Conservation (phyloP, 1,284 basidiomycete genomes). For the Moesziomyces globuligerus region DNA sequence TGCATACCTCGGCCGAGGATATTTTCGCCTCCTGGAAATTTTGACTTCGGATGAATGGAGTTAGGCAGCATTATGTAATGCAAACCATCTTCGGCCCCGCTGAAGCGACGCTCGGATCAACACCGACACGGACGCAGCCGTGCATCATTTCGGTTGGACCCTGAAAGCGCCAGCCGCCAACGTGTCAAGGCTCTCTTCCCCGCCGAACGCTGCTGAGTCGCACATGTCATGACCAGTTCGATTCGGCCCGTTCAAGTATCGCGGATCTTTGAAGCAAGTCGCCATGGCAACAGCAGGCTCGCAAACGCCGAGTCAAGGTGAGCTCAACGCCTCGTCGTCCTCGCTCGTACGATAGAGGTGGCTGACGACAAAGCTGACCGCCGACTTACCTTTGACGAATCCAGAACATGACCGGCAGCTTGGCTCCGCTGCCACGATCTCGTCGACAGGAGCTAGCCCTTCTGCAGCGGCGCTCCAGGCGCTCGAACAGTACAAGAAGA, state of each 20-base stretch:
- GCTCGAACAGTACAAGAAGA: slow-evolving; percentile 62
- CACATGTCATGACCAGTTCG: too few relatives aligned
- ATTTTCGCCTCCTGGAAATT: too few relatives aligned
- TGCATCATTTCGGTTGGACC: slow-evolving; percentile 25
- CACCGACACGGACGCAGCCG: slow-evolving; percentile 7
- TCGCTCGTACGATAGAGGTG: neutral
- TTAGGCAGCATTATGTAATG: slow-evolving; percentile 27
- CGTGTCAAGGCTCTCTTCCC: neutral
- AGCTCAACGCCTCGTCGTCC: neutral
- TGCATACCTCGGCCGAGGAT: neutral
- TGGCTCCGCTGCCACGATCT: slow-evolving; percentile 24
- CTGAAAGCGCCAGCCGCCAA: slow-evolving; percentile 8
- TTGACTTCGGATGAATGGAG: too few relatives aligned
- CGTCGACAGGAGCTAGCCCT: neutral
- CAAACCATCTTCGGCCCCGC: neutral
- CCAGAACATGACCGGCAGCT: slow-evolving; percentile 39
- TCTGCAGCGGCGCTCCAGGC: slow-evolving; percentile 46
- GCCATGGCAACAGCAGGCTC: slow-evolving; percentile 7
- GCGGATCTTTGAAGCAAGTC: too few relatives aligned
- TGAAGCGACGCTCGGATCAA: slow-evolving; percentile 27
- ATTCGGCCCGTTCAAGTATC: too few relatives aligned
- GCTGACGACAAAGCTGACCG: neutral
- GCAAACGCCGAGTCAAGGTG: slow-evolving; percentile 27
- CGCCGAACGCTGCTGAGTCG: too few relatives aligned
- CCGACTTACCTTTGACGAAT: neutral